phyloP scores from a whole-genome alignment of 192 early-diverging fungal genomes.

The Entrophospora sp. region DNA sequence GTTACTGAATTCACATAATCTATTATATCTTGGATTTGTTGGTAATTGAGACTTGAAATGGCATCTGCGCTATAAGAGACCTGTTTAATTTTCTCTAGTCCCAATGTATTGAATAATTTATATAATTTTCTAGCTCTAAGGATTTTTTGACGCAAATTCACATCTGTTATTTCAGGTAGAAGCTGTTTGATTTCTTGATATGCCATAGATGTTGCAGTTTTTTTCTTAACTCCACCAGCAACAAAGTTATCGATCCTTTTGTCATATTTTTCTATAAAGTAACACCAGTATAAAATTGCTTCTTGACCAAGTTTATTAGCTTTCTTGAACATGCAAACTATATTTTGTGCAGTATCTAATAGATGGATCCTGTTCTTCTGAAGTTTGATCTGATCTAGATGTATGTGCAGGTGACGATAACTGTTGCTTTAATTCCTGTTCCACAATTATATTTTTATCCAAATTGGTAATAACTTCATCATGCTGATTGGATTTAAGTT shows the following conservation, averaged over 20 bases:
- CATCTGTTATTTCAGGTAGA: not conserved
- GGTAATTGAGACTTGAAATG: constrained; percentile 3
- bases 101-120: constrained; percentile 11
- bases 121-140: constrained; percentile 17
- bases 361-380: not conserved
- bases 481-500: not conserved
- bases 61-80: constrained; percentile 4
- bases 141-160: constrained; percentile 15
- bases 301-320: not conserved
- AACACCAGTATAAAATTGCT: constrained; percentile 4
- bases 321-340: not conserved
- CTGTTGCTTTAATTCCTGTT: constrained; percentile 8
- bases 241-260: not conserved
- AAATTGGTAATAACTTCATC: not conserved
- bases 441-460: not conserved
- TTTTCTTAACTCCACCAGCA: not conserved
- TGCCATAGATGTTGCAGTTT: not conserved
- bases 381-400: too few relatives aligned
- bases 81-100: constrained; percentile 6
- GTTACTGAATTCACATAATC: not conserved
- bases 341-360: not conserved
- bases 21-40: constrained; percentile 16
- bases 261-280: constrained; percentile 1
- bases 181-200: constrained; percentile 14
- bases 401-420: not conserved